Evolutionary conservation across 176 grass and related monocot genomes (phyloP).

Genomic region (Alloteropsis semialata): DNA sequence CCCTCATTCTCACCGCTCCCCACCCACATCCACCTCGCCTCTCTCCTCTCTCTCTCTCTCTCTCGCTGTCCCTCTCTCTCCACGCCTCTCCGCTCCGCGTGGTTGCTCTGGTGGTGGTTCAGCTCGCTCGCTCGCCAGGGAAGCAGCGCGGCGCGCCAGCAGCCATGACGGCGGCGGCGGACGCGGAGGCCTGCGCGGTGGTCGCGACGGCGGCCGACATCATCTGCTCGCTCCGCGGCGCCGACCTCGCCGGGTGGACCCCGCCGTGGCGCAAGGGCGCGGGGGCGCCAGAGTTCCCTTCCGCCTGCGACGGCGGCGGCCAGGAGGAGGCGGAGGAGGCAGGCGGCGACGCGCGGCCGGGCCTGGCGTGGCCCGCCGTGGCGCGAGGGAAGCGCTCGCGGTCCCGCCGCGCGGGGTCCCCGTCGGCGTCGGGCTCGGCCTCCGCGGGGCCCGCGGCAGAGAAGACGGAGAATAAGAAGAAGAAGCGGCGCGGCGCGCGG

Average conservation of each 20-base stretch:
- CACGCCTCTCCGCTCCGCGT: neutral
- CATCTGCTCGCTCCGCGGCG: slow-evolving; percentile 40
- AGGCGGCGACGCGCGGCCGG: neutral
- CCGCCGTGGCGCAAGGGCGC: slow-evolving; percentile 21
- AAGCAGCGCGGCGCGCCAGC: too few species aligned
- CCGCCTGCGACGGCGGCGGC: neutral
- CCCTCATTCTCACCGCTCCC: slow-evolving; percentile 39
- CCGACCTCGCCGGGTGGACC: slow-evolving; percentile 40
- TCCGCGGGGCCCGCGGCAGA: neutral
- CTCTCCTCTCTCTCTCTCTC: neutral
- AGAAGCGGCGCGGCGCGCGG: slow-evolving; percentile 8
- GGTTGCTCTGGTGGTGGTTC: neutral
- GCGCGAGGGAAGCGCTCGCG: slow-evolving; percentile 43
- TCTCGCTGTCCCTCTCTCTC: neutral
- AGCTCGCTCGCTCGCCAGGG: neutral
- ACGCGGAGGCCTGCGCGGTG: neutral
- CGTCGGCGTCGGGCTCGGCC: slow-evolving; percentile 4
- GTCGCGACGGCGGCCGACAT: slow-evolving; percentile 29
- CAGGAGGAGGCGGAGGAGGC: neutral
- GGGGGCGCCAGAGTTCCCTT: neutral
- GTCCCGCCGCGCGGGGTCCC: slow-evolving; percentile 25
- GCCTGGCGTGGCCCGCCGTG: slow-evolving; percentile 20
- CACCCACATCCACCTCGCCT: neutral
- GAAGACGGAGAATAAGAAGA: neutral
- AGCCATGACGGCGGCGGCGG: neutral